Base-by-base conservation (phyloP, 1,139 yeast species). In the Sugiyamaella novakii region DNA sequence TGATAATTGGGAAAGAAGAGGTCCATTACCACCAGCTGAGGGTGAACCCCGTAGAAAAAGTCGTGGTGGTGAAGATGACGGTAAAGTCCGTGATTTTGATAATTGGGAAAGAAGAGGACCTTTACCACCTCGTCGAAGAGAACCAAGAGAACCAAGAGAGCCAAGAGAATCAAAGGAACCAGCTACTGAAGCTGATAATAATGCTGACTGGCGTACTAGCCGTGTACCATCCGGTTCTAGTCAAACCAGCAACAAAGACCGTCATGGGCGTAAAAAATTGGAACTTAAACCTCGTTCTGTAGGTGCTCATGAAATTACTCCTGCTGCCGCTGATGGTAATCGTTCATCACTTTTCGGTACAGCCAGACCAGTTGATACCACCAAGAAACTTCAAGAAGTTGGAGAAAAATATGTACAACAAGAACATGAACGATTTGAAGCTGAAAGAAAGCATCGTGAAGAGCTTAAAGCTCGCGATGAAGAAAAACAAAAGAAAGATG, bases 361-460 rank as follows among this genome's bases (percentile, higher is more conserved):
- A 2, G 74, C 74, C 39, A 66, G 66, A 54, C 74, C 74, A 14
- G 70, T 70, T 14, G 74, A 70, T 50, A 68, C 72, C 17, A 59
- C 65, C 30, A 56, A 56, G 47, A 60, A 60, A 51, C 51, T 59
- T 25, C 48, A 49, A 28, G 67, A 67, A 53, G 64, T 64, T 50
- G 63, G 60, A 50, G 59, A 54, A 54, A 54, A 54, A 28, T 55
- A 54, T 43, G 63, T 56, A 54, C 53, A 64, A 55, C 53, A 53
- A 31, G 64, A 62, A 43, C 59, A 60, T 51, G 60, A 54, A 58
- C 59, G 57, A 49, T 46, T 50, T 27, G 64, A 62, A 46, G 56
- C 58, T 17, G 54, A 47, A 38, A 48, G 36, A 38, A 40, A 46
- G 19, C 45, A 35, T 33, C 40, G 49, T 17, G 43, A 43, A 12